A percentile compares a stretch with the other conserved stretches of the same genome.
Conservation (phyloP, 2,329 filamentous ascomycete genomes). For the Huntiella abstrusa region DNA sequence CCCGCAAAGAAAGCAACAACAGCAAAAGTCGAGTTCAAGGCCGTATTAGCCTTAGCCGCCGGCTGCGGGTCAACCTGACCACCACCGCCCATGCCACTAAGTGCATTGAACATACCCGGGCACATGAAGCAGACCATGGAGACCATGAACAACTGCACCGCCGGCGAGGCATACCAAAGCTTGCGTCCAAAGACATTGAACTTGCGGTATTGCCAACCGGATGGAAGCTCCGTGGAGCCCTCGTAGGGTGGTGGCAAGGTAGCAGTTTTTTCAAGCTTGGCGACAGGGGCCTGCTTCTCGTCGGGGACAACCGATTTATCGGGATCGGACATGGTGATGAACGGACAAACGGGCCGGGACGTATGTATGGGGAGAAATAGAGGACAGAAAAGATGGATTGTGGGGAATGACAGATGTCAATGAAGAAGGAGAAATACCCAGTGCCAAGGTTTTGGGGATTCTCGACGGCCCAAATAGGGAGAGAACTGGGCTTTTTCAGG, state of each 20-base stretch:
- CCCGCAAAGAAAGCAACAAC: slow-evolving; percentile 52
- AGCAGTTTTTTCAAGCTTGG: slow-evolving; percentile 2
- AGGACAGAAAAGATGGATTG: too few relatives aligned
- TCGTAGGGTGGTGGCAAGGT: too few relatives aligned
- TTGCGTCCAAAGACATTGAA: slow-evolving; percentile 33
- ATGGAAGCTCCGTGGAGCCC: slow-evolving; percentile 15
- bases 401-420: too few relatives aligned
- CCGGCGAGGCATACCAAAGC: slow-evolving; percentile 56
- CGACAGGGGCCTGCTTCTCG: slow-evolving; percentile 10
- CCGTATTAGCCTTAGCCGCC: slow-evolving; percentile 47
- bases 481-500: too few relatives aligned
- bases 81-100: slow-evolving; percentile 45
- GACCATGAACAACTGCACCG: slow-evolving; percentile 53
- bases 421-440: too few relatives aligned
- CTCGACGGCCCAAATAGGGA: too few relatives aligned
- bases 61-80: slow-evolving; percentile 37
- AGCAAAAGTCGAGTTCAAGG: slow-evolving; percentile 54
- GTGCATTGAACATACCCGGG: slow-evolving; percentile 54
- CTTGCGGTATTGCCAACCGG: slow-evolving; percentile 50
- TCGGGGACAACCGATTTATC: slow-evolving; percentile 3
- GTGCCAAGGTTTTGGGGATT: too few relatives aligned
- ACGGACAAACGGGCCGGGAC: slow-evolving; percentile 1
- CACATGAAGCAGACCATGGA: slow-evolving; percentile 38
- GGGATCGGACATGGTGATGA: too few relatives aligned
- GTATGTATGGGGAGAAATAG: neutral